phyloP scores from a whole-genome alignment of 2,329 filamentous ascomycete genomes.

The Trichoderma atroviride region DNA sequence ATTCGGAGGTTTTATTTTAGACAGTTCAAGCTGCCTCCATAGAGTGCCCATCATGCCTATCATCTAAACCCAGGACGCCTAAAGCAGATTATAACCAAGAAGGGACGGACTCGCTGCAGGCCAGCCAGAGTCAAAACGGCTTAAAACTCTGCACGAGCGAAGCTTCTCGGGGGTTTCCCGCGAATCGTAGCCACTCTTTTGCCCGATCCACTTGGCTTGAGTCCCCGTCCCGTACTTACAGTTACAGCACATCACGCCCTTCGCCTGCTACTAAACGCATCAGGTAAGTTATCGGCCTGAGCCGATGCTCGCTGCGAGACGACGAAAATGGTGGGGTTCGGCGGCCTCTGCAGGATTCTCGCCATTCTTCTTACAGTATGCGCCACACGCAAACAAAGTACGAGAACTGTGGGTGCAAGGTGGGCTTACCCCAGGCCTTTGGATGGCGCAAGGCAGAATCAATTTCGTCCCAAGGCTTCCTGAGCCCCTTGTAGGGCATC shows the following conservation, averaged over 20 bases:
- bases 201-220: neutral
- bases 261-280: neutral
- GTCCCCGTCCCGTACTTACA: neutral
- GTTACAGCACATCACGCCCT: neutral
- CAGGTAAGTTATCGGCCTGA: neutral
- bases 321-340: slow-evolving; percentile 9
- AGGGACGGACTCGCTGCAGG: neutral
- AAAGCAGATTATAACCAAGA: neutral
- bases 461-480: neutral
- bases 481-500: neutral
- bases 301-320: neutral
- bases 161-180: neutral
- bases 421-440: neutral
- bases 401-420: neutral
- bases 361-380: neutral
- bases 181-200: neutral
- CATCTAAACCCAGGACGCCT: neutral
- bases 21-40: neutral
- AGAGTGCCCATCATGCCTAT: neutral
- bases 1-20: neutral
- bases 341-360: slow-evolving; percentile 19
- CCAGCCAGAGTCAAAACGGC: neutral
- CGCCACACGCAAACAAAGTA: slow-evolving; percentile 1
- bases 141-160: neutral
- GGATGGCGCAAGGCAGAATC: slow-evolving; percentile 12